Conservation (phyloP, 2,329 filamentous ascomycete species). For the Cryphonectria nitschkei region DNA sequence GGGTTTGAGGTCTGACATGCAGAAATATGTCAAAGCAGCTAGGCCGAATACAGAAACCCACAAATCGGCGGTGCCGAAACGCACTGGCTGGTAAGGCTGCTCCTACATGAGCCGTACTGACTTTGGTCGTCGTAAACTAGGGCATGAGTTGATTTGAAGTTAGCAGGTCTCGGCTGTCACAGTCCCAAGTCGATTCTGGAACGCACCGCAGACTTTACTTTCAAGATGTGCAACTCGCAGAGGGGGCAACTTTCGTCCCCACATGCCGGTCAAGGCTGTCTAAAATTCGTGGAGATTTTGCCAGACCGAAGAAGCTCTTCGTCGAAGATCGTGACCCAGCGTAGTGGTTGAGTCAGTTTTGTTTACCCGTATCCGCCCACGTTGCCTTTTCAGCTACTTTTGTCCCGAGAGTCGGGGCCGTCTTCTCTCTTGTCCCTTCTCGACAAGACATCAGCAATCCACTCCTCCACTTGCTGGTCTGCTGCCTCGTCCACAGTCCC, state of each 20-base stretch:
- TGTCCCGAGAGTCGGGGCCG: conserved; percentile 28
- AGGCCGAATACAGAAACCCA: background rate
- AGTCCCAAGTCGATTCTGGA: background rate
- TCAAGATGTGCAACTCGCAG: background rate
- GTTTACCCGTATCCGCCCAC: background rate
- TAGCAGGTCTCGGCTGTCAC: background rate
- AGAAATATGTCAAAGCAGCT: background rate
- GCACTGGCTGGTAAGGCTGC: background rate
- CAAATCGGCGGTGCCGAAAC: background rate
- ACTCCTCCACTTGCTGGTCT: conserved; percentile 64
- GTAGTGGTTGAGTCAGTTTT: background rate
- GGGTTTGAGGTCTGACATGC: background rate
- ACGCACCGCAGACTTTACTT: conserved; percentile 6
- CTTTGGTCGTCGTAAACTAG: background rate
- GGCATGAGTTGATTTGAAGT: background rate
- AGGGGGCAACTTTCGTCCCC: background rate
- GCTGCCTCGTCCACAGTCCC: conserved; percentile 51
- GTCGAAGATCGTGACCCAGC: background rate
- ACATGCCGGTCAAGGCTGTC: background rate
- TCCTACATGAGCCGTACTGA: background rate
- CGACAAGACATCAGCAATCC: conserved; percentile 63
- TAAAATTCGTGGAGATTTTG: background rate
- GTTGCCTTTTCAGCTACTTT: conserved; percentile 36
- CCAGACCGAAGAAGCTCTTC: background rate
- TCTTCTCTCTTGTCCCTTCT: conserved; percentile 54